A percentile compares a stretch with the other conserved stretches of the same genome.
Conservation (phyloP, 1,284 basidiomycete species). For the Moniliophthora roreri region DNA sequence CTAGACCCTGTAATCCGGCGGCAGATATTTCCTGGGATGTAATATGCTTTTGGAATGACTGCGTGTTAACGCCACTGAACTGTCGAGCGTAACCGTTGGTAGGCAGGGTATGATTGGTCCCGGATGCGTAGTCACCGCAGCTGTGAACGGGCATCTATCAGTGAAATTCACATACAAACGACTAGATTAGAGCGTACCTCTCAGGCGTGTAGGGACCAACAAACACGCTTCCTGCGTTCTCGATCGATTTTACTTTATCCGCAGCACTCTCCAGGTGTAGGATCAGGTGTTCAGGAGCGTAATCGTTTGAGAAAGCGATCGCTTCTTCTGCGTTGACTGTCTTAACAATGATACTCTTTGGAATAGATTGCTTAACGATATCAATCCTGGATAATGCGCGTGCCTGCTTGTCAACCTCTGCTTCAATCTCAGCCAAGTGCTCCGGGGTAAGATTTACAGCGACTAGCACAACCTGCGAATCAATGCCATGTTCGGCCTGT, state of each 20-base stretch:
- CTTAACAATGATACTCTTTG: slow-evolving; percentile 90
- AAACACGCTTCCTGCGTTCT: slow-evolving; percentile 96
- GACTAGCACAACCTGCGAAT: slow-evolving; percentile 96
- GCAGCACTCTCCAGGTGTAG: slow-evolving; percentile 80
- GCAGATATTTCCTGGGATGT: slow-evolving; percentile 91
- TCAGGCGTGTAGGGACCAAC: slow-evolving; percentile 94
- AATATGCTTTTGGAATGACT: slow-evolving; percentile 98
- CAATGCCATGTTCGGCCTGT: slow-evolving; percentile 97
- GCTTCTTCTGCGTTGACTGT: slow-evolving; percentile 72
- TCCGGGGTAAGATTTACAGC: slow-evolving; percentile 68
- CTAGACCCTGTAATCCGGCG: slow-evolving; percentile 77
- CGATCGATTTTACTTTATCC: slow-evolving; percentile 63
- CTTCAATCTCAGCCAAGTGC: slow-evolving; percentile 75
- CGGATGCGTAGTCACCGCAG: slow-evolving; percentile 98
- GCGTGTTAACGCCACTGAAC: slow-evolving; percentile 97
- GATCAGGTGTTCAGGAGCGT: slow-evolving; percentile 97
- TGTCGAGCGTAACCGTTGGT: slow-evolving; percentile 96
- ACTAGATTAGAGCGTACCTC: slow-evolving; percentile 53
- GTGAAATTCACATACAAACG: slow-evolving; percentile 7
- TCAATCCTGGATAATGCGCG: slow-evolving; percentile 84
- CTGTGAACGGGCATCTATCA: slow-evolving; percentile 37
- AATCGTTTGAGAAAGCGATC: slow-evolving; percentile 91
- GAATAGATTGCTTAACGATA: slow-evolving; percentile 89
- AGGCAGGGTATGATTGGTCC: slow-evolving; percentile 97
- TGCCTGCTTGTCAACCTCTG: slow-evolving; percentile 88